Base-by-base conservation (phyloP, 352 stramenopile genomes). In the Aphanomyces cochlioides region DNA sequence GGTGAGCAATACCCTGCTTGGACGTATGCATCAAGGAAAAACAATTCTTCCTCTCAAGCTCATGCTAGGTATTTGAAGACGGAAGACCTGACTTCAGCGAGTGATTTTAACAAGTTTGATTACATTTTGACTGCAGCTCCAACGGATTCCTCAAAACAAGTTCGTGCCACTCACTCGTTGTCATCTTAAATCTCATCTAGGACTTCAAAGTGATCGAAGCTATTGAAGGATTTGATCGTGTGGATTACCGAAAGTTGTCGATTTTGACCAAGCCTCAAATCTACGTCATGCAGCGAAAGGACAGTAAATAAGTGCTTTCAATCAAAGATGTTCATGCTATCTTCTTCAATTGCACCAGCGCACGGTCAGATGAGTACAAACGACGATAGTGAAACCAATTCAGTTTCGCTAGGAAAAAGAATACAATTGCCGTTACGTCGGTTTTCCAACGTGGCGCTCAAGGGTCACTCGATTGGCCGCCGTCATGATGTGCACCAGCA, bases 1-100 rank as follows among this genome's bases (percentile, higher is more conserved):
- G 85, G 87, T n/a, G 82, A 96, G 74, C 83, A 90, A 69, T 92
- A 89, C 41, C 36, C 78, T 0, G 61, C 72, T 0, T 96, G 88
- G 87, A 91, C 76, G 84, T 93, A 72, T 36, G 81, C 17, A 34
- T 13, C 17, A 56, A 8, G 0, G 12, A 43, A 4, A 21, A 37
- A 21, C 71, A n/a, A 53, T 8, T n/a, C 65, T 39, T 37, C 13
- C 3, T 13, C 39, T 50, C 12, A 50, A 43, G 21, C 61, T 15
- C 48, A 28, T 7, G 21, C 1, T 59, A 92, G 84, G 19, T 94
- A 94, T 65, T 90, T 82, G 5, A 94, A 94, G 69, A 80, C 90
- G 56, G 86, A 94, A 70, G 74, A 76, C 2, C 40, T 88, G 28
- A 60, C 12, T 19, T 82, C 83, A 2, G 48, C 78, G 3, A 67